Evolutionary conservation across 805 yeast genomes (phyloP).

Genomic region (Cyberlindnera maritima): DNA sequence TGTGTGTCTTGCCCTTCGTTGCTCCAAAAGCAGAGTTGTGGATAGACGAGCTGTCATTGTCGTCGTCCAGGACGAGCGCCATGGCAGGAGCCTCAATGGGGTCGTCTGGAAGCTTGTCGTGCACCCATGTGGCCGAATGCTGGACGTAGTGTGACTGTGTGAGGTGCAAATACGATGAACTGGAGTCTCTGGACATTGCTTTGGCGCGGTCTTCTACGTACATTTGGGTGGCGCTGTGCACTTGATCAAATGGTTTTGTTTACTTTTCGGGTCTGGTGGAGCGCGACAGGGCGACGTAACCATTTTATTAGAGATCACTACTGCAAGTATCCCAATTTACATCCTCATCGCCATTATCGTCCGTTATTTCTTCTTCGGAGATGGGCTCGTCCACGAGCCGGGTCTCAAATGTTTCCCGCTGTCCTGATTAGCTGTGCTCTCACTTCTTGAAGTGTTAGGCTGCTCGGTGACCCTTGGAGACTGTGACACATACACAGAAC

Average conservation of each 20-base stretch:
- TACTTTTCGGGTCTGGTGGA: background rate
- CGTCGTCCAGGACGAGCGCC: slow-evolving; percentile 17
- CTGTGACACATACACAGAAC: slow-evolving; percentile 9
- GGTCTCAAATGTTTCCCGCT: slow-evolving; percentile 12
- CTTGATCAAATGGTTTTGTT: background rate
- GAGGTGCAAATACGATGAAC: slow-evolving; percentile 22
- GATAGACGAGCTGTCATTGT: slow-evolving; percentile 7
- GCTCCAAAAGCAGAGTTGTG: slow-evolving; percentile 27
- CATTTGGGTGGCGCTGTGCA: background rate
- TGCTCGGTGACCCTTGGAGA: background rate
- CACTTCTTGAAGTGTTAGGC: background rate
- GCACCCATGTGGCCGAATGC: slow-evolving; percentile 33
- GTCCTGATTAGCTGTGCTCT: background rate
- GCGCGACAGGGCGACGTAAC: background rate
- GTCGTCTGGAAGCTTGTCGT: slow-evolving; percentile 29
- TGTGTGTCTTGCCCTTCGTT: slow-evolving; percentile 16
- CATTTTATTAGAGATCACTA: too few species aligned
- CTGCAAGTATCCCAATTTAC: too few species aligned
- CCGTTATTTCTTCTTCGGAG: slow-evolving; percentile 1
- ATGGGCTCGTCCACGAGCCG: slow-evolving; percentile 16
- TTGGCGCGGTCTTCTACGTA: background rate
- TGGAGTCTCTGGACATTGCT: slow-evolving; percentile 8
- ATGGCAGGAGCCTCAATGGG: slow-evolving; percentile 22
- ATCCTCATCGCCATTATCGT: too few species aligned
- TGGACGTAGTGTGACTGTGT: slow-evolving; percentile 29